Percentiles rank a stretch among this genome's conserved stretches.
These are phyloP conservation scores for Podospora didyma DNA, from an alignment of 495 filamentous ascomycete species.

Conservation along the genomic window DNA sequence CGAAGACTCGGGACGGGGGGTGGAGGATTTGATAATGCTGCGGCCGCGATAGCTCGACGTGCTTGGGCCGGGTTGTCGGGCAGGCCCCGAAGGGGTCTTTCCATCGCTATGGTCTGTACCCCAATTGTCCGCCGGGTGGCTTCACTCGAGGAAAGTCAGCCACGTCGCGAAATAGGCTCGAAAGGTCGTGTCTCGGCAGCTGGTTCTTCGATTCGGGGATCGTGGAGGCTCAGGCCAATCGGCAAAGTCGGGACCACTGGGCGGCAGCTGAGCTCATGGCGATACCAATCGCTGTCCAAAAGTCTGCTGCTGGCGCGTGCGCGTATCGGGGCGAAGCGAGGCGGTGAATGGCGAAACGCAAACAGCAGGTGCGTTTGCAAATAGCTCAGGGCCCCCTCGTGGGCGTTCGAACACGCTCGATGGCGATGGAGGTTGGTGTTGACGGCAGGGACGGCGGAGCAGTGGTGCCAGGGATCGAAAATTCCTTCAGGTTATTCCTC, in stretches of 20 bases:
- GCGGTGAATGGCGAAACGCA: constrained; percentile 13
- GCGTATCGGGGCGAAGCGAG: constrained; percentile 4
- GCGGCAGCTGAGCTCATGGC: constrained; percentile 22
- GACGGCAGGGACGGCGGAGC: constrained; percentile 2
- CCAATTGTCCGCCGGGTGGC: no score
- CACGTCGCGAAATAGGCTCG: not conserved
- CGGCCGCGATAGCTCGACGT: constrained; percentile 33
- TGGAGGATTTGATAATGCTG: constrained; percentile 29
- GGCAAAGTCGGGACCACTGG: constrained; percentile 20
- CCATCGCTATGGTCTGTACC: constrained; percentile 18
- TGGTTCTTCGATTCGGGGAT: not conserved
- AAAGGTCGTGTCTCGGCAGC: not conserved
- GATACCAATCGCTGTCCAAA: constrained; percentile 12
- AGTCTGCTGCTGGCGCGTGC: not conserved
- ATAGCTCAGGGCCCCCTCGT: not conserved
- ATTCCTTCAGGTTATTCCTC: constrained; percentile 12
- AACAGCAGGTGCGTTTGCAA: constrained; percentile 5
- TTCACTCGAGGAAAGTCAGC: no score
- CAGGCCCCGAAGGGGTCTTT: constrained; percentile 30
- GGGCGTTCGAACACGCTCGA: constrained; percentile 1
- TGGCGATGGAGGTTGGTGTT: not conserved
- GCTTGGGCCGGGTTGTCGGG: constrained; percentile 39
- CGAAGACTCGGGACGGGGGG: constrained; percentile 34
- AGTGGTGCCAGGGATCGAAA: constrained; percentile 14
- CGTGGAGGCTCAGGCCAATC: constrained; percentile 14